phyloP scores from a whole-genome alignment of 2,329 filamentous ascomycete species.

The Trichoderma endophyticum region DNA sequence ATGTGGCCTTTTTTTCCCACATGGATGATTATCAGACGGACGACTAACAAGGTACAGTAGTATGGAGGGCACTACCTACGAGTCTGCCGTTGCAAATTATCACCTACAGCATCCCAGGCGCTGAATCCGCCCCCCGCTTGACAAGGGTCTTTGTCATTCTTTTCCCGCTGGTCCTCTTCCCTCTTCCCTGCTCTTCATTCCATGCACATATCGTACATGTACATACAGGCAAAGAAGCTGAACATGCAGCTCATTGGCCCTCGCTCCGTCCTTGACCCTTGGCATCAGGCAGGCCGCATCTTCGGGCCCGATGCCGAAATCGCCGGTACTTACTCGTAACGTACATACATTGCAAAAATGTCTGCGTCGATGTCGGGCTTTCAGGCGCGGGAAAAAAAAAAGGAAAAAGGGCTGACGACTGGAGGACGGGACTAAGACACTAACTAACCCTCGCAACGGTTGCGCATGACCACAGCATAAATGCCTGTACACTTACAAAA shows the following conservation, averaged over 20 bases:
- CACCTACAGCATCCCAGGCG: neutral
- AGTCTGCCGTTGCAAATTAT: neutral
- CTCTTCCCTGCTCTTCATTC: neutral
- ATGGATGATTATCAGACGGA: neutral
- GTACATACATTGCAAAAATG: neutral
- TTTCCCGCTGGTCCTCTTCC: neutral
- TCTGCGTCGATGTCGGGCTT: neutral
- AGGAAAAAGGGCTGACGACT: neutral
- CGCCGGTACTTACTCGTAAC: neutral
- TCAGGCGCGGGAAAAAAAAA: neutral
- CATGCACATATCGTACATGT: neutral
- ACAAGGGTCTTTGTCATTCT: neutral
- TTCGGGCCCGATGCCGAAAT: conserved; percentile 13
- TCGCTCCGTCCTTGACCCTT: neutral
- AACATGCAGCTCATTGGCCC: neutral
- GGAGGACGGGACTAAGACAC: neutral
- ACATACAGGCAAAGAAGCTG: neutral
- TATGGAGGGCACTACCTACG: neutral
- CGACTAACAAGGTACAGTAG: neutral
- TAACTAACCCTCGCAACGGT: neutral
- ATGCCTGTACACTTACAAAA: neutral
- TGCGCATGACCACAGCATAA: neutral
- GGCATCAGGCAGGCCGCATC: conserved; percentile 6
- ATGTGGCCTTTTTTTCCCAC: neutral
- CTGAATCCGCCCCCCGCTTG: neutral